Conservation (phyloP, 1,284 basidiomycete species). For the Leccinum discolor region DNA sequence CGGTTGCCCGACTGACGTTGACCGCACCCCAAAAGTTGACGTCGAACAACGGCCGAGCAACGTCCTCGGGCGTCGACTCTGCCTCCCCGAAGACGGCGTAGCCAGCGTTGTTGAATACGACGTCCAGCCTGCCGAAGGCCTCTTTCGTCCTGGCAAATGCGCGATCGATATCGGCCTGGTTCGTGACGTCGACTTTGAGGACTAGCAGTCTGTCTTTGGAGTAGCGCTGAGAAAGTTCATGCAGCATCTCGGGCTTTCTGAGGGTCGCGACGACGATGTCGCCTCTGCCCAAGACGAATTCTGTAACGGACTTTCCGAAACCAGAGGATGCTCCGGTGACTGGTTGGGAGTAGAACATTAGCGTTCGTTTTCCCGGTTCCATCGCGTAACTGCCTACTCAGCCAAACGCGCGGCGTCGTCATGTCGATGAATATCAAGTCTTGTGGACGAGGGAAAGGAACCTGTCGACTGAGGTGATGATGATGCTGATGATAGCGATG, state of each 20-base stretch:
- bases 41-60: constrained; percentile 16
- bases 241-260: constrained; percentile 4
- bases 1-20: constrained; percentile 10
- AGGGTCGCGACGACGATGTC: constrained; percentile 8
- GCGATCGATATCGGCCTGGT: constrained; percentile 4
- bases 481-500: background rate
- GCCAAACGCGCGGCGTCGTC: constrained; percentile 1
- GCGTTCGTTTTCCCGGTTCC: background rate
- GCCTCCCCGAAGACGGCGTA: no score
- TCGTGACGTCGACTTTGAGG: constrained; percentile 8
- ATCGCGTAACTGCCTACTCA: background rate
- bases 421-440: background rate
- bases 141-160: constrained; percentile 11
- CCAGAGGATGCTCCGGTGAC: constrained; percentile 9
- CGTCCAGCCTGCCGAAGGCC: constrained; percentile 11
- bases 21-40: constrained; percentile 25
- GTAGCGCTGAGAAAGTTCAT: background rate
- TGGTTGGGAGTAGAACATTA: background rate
- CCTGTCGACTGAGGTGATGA: background rate
- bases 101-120: constrained; percentile 20
- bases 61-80: constrained; percentile 1
- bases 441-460: background rate
- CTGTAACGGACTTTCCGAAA: constrained; percentile 6
- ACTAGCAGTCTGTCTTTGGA: constrained; percentile 4
- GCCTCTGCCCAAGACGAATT: constrained; percentile 3